These are phyloP conservation scores for Penicillium manginii DNA, from an alignment of 495 filamentous ascomycete genomes.

Conservation along the genomic window DNA sequence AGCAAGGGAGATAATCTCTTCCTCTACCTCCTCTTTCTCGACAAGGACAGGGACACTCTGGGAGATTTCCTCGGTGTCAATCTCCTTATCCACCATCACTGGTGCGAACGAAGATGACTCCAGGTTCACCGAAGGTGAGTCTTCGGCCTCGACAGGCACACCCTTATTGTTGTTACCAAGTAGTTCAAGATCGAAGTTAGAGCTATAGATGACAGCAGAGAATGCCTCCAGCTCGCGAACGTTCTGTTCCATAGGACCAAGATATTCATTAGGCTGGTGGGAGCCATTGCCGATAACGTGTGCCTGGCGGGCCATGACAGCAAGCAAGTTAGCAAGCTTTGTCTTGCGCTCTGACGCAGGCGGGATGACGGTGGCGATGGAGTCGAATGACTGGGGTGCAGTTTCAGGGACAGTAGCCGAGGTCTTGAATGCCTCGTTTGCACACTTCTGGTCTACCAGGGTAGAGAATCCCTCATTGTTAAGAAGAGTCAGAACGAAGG, in stretches of 20 bases:
- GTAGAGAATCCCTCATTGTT: slow-evolving; percentile 85
- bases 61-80: slow-evolving; percentile 10
- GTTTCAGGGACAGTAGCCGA: slow-evolving; percentile 48
- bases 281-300: slow-evolving; percentile 86
- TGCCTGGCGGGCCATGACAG: slow-evolving; percentile 84
- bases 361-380: slow-evolving; percentile 45
- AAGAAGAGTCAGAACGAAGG: slow-evolving; percentile 78
- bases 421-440: slow-evolving; percentile 74
- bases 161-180: slow-evolving; percentile 33
- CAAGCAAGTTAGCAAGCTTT: slow-evolving; percentile 88
- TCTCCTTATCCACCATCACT: slow-evolving; percentile 31
- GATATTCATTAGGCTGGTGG: slow-evolving; percentile 74
- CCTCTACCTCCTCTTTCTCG: slow-evolving; percentile 11
- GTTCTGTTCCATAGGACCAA: slow-evolving; percentile 74
- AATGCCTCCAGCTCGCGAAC: slow-evolving; percentile 91
- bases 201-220: slow-evolving; percentile 90
- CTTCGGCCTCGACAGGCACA: slow-evolving; percentile 12
- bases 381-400: slow-evolving; percentile 46
- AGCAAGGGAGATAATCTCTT: background rate
- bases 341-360: slow-evolving; percentile 52
- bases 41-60: slow-evolving; percentile 18
- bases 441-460: slow-evolving; percentile 77
- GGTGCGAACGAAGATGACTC: slow-evolving; percentile 28
- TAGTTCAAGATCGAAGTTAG: slow-evolving; percentile 78
- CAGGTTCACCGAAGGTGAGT: slow-evolving; percentile 18